phyloP scores from a whole-genome alignment of 2,329 filamentous ascomycete genomes.

The Penicillium vulpinum region DNA sequence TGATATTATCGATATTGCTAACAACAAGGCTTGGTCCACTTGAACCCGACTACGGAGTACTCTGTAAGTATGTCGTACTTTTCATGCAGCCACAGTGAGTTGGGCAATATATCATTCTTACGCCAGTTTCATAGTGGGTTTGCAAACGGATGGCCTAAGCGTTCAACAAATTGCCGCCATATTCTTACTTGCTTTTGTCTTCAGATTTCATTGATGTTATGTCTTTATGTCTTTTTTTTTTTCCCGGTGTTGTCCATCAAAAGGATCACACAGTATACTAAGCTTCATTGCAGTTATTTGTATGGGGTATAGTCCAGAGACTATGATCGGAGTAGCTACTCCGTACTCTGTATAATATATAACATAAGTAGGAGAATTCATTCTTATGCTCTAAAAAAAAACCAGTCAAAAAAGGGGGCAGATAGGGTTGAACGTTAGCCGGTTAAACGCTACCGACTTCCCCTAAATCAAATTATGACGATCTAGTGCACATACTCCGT shows the following conservation, averaged over 20 bases:
- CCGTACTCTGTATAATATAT: neutral
- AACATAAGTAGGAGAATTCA: neutral
- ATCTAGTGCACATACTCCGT: no score
- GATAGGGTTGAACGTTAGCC: slow-evolving; percentile 1
- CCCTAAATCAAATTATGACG: slow-evolving; percentile 10
- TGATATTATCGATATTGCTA: neutral
- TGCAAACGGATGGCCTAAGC: neutral
- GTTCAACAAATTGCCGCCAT: neutral
- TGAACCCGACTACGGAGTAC: neutral
- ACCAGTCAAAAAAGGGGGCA: neutral
- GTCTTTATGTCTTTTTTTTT: neutral
- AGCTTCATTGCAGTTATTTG: neutral
- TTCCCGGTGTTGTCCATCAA: neutral
- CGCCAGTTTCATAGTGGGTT: neutral
- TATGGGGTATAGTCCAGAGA: no score
- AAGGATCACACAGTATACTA: neutral
- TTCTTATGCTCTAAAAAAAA: neutral
- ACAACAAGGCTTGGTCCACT: neutral
- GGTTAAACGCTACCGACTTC: neutral
- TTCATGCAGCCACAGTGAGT: neutral
- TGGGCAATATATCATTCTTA: neutral
- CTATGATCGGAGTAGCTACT: neutral
- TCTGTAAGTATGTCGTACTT: no score
- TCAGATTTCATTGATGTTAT: no score
- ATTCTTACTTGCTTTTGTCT: neutral